Conservation (phyloP, 768 basidiomycete genomes). For the Suillus discolor region DNA sequence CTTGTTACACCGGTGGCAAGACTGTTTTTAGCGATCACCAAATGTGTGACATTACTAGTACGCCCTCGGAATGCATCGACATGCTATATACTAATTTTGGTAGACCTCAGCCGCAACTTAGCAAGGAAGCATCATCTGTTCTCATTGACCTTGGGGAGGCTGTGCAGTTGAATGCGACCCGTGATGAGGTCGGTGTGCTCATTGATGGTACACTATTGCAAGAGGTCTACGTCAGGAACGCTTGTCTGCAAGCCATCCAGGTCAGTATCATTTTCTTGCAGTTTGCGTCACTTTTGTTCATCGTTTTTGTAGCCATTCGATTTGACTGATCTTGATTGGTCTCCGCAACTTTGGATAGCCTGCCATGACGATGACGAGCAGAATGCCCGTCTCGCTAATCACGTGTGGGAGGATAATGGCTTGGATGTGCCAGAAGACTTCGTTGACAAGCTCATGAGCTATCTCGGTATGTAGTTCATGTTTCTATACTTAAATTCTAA, state of each 20-base stretch:
- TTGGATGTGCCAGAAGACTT: conserved; percentile 76
- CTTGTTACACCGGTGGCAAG: conserved; percentile 91
- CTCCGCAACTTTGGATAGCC: conserved; percentile 83
- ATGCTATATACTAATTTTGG: not conserved
- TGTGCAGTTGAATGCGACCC: conserved; percentile 63
- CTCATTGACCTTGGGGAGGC: conserved; percentile 83
- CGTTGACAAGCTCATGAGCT: conserved; percentile 57
- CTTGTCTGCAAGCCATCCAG: conserved; percentile 90
- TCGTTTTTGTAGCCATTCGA: conserved; percentile 75
- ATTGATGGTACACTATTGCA: conserved; percentile 78
- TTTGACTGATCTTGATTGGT: conserved; percentile 93
- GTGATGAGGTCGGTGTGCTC: conserved; percentile 65
- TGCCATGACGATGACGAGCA: conserved; percentile 90
- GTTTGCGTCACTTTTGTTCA: conserved; percentile 4
- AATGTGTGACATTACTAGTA: conserved; percentile 98
- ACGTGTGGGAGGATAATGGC: conserved; percentile 95
- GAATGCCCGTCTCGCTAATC: conserved; percentile 77
- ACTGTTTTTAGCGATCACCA: conserved; percentile 96
- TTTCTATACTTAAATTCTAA: not conserved
- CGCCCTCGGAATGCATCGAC: conserved; percentile 30
- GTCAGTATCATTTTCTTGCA: conserved; percentile 40
- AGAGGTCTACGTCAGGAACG: conserved; percentile 85
- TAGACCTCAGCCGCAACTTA: conserved; percentile 85
- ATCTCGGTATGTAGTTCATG: conserved; percentile 58
- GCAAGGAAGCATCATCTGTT: conserved; percentile 80